Base-by-base conservation (phyloP, 345 rosid species). In the Iberis pinnata region DNA sequence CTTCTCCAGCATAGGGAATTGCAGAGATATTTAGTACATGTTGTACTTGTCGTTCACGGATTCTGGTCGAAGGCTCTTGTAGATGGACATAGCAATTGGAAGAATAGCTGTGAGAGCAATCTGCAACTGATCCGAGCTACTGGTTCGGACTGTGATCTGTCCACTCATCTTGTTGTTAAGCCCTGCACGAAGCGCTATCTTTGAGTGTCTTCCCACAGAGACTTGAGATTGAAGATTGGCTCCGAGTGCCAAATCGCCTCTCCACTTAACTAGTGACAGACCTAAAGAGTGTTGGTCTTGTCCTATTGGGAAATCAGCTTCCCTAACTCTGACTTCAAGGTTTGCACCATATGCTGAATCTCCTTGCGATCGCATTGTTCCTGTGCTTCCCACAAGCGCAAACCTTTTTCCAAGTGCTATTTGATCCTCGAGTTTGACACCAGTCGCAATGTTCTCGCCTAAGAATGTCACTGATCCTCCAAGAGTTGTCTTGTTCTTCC, bases 51-150 rank as follows among this genome's bases (percentile, higher is more conserved):
- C 89, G 43, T 64, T 70, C 12, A 46, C 71, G 1, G 33, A 61
- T 54, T 82, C 89, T 1, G 93, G 97, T 16, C 81, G 67, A 57
- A 86, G 43, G 70, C 65, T 61, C 70, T 86, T 86, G 71, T 86
- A 89, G 46, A 86, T 77, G 42, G 90, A 72, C 69, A 73, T 71
- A 16, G 53, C 83, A 48, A 89, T 69, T 1, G 97, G 95, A 65
- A 86, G 75, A 72, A 90, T 63, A 41, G 76, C 80, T 12, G 79
- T 56, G 18, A 84, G 89, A 39, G 96, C 96, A 38, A 84, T 68
- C 85, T 90, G 98, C 70, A 90, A 81, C 71, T 89, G 95, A 38
- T 90, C 98, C 0, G 98, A 79, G 77, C 84, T 84, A 74, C 86
- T 87, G 33, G 95, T 84, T 54, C 89, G 68, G 35, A 90, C 75